phyloP scores from a whole-genome alignment of 1,284 basidiomycete species.

The Ganoderma leucocontextum region DNA sequence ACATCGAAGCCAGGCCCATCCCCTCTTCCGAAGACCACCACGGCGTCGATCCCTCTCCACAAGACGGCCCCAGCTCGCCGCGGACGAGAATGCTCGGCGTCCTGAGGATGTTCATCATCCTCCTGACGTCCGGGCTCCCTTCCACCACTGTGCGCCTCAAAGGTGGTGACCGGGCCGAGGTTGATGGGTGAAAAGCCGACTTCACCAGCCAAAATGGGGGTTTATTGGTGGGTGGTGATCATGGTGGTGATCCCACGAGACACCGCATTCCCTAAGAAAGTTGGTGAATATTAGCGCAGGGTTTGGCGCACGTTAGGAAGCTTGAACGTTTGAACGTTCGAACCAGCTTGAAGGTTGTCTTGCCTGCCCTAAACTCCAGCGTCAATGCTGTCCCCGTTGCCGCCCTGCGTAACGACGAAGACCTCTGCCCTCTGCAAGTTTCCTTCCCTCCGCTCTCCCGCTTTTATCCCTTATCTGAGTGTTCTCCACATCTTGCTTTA shows the following conservation, averaged over 20 bases:
- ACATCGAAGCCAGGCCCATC: background rate
- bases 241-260: no score
- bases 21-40: background rate
- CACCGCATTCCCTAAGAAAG: no score
- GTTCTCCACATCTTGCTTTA: no score
- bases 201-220: background rate
- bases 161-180: background rate
- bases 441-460: no score
- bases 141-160: background rate
- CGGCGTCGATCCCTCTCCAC: background rate
- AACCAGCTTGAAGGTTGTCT: background rate
- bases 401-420: background rate
- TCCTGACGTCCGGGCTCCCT: background rate
- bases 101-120: background rate
- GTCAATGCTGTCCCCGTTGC: background rate
- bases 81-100: background rate
- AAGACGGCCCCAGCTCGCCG: background rate
- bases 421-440: no score
- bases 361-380: background rate
- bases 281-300: no score
- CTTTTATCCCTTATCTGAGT: no score
- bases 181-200: background rate
- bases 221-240: no score
- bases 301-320: no score
- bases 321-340: no score